phyloP scores from a whole-genome alignment of 306 rosid species.

The Glycyrrhiza uralensis region DNA sequence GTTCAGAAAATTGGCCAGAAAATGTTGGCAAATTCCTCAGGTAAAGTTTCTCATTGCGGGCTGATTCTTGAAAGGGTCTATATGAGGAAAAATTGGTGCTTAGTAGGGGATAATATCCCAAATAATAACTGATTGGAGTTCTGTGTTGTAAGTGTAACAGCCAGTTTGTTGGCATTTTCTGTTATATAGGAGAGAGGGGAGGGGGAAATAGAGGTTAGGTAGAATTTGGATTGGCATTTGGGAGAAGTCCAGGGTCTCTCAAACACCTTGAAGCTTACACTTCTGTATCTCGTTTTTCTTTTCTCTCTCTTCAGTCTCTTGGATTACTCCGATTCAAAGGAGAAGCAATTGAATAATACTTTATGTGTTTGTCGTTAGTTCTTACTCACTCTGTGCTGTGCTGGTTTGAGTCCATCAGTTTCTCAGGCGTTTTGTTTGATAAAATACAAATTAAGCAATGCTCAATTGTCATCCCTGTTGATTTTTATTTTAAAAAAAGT shows the following conservation, averaged over 20 bases:
- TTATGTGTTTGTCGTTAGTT: background rate
- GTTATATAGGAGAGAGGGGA: background rate
- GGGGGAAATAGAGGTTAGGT: background rate
- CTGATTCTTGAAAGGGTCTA: background rate
- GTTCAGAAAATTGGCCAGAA: constrained; percentile 83
- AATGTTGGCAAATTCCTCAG: constrained; percentile 72
- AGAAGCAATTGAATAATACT: background rate
- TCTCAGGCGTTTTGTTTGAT: constrained; percentile 11
- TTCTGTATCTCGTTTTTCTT: background rate
- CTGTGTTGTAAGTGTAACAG: background rate
- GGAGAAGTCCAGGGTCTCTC: background rate
- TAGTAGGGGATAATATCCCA: constrained; percentile 9
- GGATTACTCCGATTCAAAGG: background rate
- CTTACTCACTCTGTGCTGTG: background rate
- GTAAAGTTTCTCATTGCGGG: constrained; percentile 34
- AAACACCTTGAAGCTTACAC: background rate
- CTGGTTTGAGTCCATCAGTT: background rate
- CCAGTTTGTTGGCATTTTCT: background rate
- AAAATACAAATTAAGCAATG: constrained; percentile 12
- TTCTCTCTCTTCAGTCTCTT: background rate
- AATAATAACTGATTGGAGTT: background rate
- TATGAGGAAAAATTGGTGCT: background rate
- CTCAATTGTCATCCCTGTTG: constrained; percentile 21
- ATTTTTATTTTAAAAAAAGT: background rate
- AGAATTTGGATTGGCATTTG: background rate